Conservation (phyloP, 768 basidiomycete genomes). For the Hericium alpestre region DNA sequence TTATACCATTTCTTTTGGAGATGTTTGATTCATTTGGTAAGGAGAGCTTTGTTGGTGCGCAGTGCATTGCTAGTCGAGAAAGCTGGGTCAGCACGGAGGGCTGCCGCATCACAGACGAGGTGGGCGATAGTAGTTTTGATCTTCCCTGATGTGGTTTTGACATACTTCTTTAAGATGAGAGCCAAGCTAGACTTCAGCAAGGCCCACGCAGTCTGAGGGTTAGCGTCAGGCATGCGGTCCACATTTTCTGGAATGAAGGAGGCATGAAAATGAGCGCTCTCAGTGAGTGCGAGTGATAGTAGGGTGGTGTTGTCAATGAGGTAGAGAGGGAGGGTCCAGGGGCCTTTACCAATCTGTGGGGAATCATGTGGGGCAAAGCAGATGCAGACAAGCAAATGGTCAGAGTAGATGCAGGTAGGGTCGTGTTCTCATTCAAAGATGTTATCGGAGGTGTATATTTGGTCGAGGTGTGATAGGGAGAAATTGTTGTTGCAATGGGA, state of each 20-base stretch:
- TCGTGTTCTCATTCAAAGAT: neutral
- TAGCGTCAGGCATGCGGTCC: no score
- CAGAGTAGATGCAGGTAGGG: neutral
- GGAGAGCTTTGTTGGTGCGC: neutral
- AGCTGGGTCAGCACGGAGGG: neutral
- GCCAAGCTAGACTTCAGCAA: neutral
- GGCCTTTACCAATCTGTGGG: neutral
- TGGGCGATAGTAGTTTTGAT: neutral
- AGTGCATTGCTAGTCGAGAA: neutral
- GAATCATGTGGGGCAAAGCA: neutral
- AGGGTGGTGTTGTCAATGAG: neutral
- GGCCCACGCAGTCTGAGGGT: neutral
- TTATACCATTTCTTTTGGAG: neutral
- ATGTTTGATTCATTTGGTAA: neutral
- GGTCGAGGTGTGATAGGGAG: neutral
- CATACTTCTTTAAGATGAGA: no score
- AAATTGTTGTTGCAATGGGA: neutral
- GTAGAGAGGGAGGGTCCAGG: neutral
- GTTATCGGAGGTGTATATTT: neutral
- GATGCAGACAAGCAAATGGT: neutral
- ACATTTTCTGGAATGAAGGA: no score
- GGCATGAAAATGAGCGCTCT: no score
- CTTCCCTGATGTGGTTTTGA: neutral
- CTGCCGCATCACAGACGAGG: neutral
- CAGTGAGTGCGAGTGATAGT: no score